Percentiles rank a stretch among this genome's conserved stretches.
These are phyloP conservation scores for Sarocladiaceae sp. DNA, from an alignment of 2,329 filamentous ascomycete genomes.

Conservation along the genomic window DNA sequence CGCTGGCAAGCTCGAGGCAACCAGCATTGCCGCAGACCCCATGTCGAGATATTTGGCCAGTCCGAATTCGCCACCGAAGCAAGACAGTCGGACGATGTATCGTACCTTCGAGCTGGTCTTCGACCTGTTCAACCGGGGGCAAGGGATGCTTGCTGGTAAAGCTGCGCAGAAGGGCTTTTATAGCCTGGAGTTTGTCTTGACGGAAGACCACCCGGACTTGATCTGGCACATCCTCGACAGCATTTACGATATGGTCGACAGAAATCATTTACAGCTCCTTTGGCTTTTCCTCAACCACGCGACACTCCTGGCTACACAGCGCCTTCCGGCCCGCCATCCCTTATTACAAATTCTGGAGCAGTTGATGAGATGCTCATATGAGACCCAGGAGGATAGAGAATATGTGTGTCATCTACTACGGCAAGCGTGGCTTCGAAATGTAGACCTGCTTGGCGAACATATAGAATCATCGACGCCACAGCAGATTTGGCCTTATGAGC, in stretches of 20 bases:
- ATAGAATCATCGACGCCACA: slow-evolving; percentile 22
- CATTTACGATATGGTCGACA: slow-evolving; percentile 31
- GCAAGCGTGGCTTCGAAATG: slow-evolving; percentile 31
- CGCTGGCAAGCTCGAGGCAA: slow-evolving; percentile 25
- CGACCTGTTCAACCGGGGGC: slow-evolving; percentile 29
- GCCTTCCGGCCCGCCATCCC: slow-evolving; percentile 26
- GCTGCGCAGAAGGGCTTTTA: slow-evolving; percentile 29
- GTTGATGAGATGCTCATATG: slow-evolving; percentile 24
- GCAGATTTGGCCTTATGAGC: slow-evolving; percentile 31
- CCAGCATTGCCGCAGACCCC: slow-evolving; percentile 21
- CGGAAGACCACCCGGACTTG: slow-evolving; percentile 30
- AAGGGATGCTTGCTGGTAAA: slow-evolving; percentile 28
- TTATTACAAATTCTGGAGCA: slow-evolving; percentile 26
- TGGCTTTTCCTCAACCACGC: slow-evolving; percentile 28
- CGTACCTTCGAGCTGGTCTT: slow-evolving; percentile 32
- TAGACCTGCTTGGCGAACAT: slow-evolving; percentile 24
- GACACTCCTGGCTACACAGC: slow-evolving; percentile 20
- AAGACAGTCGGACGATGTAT: slow-evolving; percentile 34
- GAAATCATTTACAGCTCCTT: slow-evolving; percentile 27
- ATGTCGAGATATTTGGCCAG: slow-evolving; percentile 30
- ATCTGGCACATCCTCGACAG: slow-evolving; percentile 32
- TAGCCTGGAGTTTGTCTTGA: slow-evolving; percentile 29
- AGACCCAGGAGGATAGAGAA: slow-evolving; percentile 23
- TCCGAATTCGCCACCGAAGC: slow-evolving; percentile 28
- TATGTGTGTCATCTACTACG: slow-evolving; percentile 26